Evolutionary conservation across 768 basidiomycete genomes (phyloP), one percentile per base, ranked within the genome.

Genomic region (Termitomyces sp.): DNA sequence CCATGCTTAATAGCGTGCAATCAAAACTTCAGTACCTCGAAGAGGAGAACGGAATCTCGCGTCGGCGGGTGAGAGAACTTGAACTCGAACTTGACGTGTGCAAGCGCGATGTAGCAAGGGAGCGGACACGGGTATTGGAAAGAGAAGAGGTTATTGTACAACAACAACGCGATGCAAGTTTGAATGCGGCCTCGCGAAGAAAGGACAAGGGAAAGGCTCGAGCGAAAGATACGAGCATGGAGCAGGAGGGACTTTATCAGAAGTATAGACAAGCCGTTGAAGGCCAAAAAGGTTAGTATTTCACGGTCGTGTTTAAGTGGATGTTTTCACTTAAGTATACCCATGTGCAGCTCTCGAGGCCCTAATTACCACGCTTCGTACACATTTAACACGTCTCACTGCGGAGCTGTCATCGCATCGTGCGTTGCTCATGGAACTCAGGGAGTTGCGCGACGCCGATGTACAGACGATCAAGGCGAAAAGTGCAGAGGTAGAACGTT

Each of bases 61-160:
- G 91, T 1, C 76, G 89, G 23, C 78, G 93, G 16, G 89, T 97
- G n/a, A 73, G 84, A 35, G 94, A 96, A 64, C 78, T 97, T 2
- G 94, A 97, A 69, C 74, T 79, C 52, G 94, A 96, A 66, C 77
- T 97, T 6, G 92, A 96, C 57, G 80, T 81, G 13, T 90, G 89
- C 60, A 91, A 88, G 65, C 78, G 80, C n/a, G 89, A 94, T 42
- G 86, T 90, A 2, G 80, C 78, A 1, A 73, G 76, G 52, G 90
- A 93, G 64, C 79, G 89, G 13, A 85, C 85, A 3, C 71, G 82
- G 23, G 74, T 89, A 12, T 69, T 83, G 32, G 82, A 86, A 51
- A 76, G 77, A 29, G 82, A 85, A 54, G 79, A 82, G 42, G 56
- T 71, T 20, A 71, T 76, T 40, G 62, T 73, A 10, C 70, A 73